Base-by-base conservation (phyloP, 129 eudicot genomes). In the Tagetes patula region DNA sequence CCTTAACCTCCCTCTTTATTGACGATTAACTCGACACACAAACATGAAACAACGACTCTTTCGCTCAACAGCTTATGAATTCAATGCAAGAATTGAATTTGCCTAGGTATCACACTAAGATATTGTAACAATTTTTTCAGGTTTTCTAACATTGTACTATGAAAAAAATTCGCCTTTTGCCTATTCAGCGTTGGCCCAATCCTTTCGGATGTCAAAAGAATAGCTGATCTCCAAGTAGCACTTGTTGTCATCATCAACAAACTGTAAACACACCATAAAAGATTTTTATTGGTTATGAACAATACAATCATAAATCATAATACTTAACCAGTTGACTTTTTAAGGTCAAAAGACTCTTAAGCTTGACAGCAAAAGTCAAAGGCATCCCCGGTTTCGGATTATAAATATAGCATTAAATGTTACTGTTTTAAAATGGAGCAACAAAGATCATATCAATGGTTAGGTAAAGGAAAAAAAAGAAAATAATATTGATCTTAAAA, bases 171-270 rank as follows among this genome's bases (percentile, higher is more conserved):
- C 3, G 40, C 34, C 65, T 31, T 48, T 70, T 77, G 37, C 76
- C 69, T 75, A 75, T 65, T 50, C 77, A 45, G 71, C 42, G 14
- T 46, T 68, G 13, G 75, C 84, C 97, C 97, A 91, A 52, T 91
- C 97, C 84, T 81, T 91, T 80, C 87, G 77, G 74, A 91, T 91
- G 79, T 88, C 96, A 54, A 91, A 91, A 14, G 90, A 81, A 66
- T 88, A 88, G 85, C 77, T 84, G 73, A 91, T 85, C 85, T 91
- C 95, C 86, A 88, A 74, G 88, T 91, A 86, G 87, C 92, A 81
- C 77, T 84, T 88, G 85, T 91, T 91, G 75, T 88, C 96, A 77
- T 91, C 97, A 41, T 91, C 97, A 5, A 88, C 75, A 81, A 91
- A 91, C 97, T 91, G 84, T 81, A 84, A 34, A 63, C 52, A 14